Evolutionary conservation across 139 green algal genomes (phyloP).

Genomic region (Yamagishiella unicocca): DNA sequence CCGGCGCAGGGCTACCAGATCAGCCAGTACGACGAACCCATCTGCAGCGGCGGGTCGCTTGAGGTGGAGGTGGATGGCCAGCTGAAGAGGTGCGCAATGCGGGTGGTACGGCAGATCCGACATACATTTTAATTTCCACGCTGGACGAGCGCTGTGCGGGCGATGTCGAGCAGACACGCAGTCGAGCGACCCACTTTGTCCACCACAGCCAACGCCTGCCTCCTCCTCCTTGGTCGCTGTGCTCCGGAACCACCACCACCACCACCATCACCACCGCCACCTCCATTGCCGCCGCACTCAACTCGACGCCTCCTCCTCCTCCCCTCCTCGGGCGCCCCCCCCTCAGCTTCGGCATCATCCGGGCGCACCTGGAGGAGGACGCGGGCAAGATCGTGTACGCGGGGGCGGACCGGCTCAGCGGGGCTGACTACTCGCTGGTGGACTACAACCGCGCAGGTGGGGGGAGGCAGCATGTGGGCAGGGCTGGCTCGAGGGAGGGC

Average conservation of each 20-base stretch:
- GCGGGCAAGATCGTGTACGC: slow-evolving; percentile 94
- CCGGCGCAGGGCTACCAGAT: slow-evolving; percentile 95
- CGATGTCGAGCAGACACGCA: too few species aligned
- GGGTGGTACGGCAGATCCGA: too few species aligned
- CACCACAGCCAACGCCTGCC: too few species aligned
- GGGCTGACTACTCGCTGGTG: slow-evolving; percentile 76
- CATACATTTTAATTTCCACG: too few species aligned
- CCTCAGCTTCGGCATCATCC: slow-evolving; percentile 66
- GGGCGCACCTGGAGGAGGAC: slow-evolving; percentile 97
- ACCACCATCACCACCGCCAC: too few species aligned
- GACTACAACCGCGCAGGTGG: slow-evolving; percentile 95
- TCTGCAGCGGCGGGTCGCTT: slow-evolving; percentile 77
- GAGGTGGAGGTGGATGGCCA: slow-evolving; percentile 66
- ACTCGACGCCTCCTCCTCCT: too few species aligned
- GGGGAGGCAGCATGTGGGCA: neutral
- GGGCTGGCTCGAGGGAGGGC: neutral
- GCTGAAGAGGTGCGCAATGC: slow-evolving; percentile 44
- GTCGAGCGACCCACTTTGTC: too few species aligned
- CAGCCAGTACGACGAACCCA: slow-evolving; percentile 93
- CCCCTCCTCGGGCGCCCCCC: neutral
- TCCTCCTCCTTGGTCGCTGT: too few species aligned
- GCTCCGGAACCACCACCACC: too few species aligned
- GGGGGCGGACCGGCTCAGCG: slow-evolving; percentile 77
- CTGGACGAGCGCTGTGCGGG: too few species aligned
- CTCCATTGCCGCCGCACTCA: too few species aligned